Evolutionary conservation across 768 basidiomycete genomes (phyloP).

Genomic region (Leccinellum luteum): DNA sequence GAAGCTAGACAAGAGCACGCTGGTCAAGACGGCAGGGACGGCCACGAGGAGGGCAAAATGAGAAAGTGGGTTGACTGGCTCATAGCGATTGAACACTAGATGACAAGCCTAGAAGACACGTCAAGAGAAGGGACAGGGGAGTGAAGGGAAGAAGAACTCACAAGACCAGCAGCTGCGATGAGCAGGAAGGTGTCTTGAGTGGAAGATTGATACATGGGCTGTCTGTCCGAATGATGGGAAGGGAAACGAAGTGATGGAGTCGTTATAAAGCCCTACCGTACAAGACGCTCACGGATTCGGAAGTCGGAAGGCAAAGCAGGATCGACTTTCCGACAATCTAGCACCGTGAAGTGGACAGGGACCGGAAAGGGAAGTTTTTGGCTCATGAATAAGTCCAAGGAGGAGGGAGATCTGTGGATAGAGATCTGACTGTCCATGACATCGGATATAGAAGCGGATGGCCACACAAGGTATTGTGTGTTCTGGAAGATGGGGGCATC

Average conservation of each 20-base stretch:
- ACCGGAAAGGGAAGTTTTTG: slow-evolving; percentile 22
- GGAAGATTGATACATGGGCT: slow-evolving; percentile 19
- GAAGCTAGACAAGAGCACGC: slow-evolving; percentile 12
- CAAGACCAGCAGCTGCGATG: slow-evolving; percentile 22
- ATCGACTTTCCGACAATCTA: slow-evolving; percentile 39
- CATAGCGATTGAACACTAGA: slow-evolving; percentile 31
- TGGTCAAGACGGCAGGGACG: slow-evolving; percentile 21
- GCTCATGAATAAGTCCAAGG: slow-evolving; percentile 13
- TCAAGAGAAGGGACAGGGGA: slow-evolving; percentile 5
- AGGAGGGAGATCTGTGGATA: slow-evolving; percentile 15
- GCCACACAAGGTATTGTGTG: slow-evolving; percentile 7
- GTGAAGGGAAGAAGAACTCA: slow-evolving; percentile 8
- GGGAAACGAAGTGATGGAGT: slow-evolving; percentile 10
- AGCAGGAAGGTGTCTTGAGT: slow-evolving; percentile 21
- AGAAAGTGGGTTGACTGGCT: slow-evolving; percentile 26
- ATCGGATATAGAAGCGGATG: slow-evolving; percentile 15
- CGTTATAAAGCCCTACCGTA: slow-evolving; percentile 23
- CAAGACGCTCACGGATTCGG: slow-evolving; percentile 32
- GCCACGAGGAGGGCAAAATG: slow-evolving; percentile 25
- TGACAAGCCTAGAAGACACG: slow-evolving; percentile 26
- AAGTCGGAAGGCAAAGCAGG: slow-evolving; percentile 27
- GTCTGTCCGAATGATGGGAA: slow-evolving; percentile 16
- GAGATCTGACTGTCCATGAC: slow-evolving; percentile 16
- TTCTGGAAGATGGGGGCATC: slow-evolving; percentile 22
- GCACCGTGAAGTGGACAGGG: slow-evolving; percentile 21